Base-by-base conservation (phyloP, 2,329 filamentous ascomycete genomes). In the Talaromyces sp. region DNA sequence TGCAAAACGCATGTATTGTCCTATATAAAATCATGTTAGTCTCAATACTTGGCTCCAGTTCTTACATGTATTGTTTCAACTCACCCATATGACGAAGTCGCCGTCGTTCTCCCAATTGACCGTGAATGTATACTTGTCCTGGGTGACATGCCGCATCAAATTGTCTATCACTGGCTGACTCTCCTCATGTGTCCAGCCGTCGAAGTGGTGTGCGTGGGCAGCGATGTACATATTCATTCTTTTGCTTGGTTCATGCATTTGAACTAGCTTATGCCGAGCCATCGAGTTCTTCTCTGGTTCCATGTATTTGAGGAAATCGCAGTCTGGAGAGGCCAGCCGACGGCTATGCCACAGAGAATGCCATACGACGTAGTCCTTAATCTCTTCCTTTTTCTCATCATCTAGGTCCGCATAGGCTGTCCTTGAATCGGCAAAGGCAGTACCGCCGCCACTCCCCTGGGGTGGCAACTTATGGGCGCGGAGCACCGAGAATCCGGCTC, bases 1-100 rank as follows among this genome's bases (percentile, higher is more conserved):
- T 88, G 85, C 78, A 87, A 79, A 19, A 84, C 82, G 58, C 79
- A 81, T 0, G 83, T 83, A 70, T 88, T 88, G 68, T 88, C 50
- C 50, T 56, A 56, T 35, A 56, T 3, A 56, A n/a, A 22, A n/a
- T 19, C 24, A 19, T 11, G 22, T 56, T 35, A 56, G 50, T 16
- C 14, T 56, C 22, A 35, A 16, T 56, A 35, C n/a, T n/a, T 10
- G 10, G 27, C 50, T 54, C 7, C 50, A 11, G n/a, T 35, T 14
- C 14, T 22, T 22, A 22, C 22, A 22, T 22, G 10, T 19, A 7
- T 19, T 33, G n/a, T 11, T 35, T 19, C 4, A n/a, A 56, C 50
- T 35, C 31, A 56, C 86, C 86, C 86, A 88, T 19, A 85, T 78
- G 16, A 87, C 72, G 62, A 87, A 57, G 70, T 87, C 86, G 0